Evolutionary conservation across 352 stramenopile species (phyloP), one percentile per base, ranked within the genome.

Genomic region (Globisporangium acanthophoron): DNA sequence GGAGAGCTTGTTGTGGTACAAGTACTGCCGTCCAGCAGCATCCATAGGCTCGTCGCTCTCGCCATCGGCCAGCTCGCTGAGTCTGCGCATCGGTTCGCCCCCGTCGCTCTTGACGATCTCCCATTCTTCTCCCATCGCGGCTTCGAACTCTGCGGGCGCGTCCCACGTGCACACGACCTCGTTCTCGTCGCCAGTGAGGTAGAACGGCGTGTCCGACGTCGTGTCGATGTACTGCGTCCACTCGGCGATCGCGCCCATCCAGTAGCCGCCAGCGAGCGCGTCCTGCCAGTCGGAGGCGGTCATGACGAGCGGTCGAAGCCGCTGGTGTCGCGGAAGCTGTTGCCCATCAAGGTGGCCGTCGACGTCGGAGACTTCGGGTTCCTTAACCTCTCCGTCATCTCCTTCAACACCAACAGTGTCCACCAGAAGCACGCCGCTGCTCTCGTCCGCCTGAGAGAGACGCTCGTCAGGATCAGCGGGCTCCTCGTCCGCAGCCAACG

Each of bases 201-300:
- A 87, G 48, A 88, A 90, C 21, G 78, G 73, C 24, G 69, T 51
- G 53, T 84, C 78, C 1, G 76, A 78, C 29, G 56, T 47, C 0
- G 70, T 57, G 45, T 93, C 81, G 8, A 93, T 61, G 53, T 90
- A 93, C 51, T 90, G 82, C 18, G 73, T 84, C 84, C 84, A 93
- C 33, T 90, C 79, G 11, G 78, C 79, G 7, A 93, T 59, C 7
- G 65, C 71, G 0, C 78, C 78, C 72, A 93, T 83, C 37, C 58
- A 69, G 53, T 73, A 85, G 8, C 72, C 71, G 12, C 65, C 59
- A 7, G 54, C 54, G 9, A 90, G 51, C 0, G 67, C 69, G 1
- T 60, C 33, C 24, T 64, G 58, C 84, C 84, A 93, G 49, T 92
- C 65, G 1, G 61, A 57, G n/a, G 58, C 15, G 3, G 66, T 77